Conservation (phyloP, 192 early-diverging fungal species). For the Diversispora epigaea region DNA sequence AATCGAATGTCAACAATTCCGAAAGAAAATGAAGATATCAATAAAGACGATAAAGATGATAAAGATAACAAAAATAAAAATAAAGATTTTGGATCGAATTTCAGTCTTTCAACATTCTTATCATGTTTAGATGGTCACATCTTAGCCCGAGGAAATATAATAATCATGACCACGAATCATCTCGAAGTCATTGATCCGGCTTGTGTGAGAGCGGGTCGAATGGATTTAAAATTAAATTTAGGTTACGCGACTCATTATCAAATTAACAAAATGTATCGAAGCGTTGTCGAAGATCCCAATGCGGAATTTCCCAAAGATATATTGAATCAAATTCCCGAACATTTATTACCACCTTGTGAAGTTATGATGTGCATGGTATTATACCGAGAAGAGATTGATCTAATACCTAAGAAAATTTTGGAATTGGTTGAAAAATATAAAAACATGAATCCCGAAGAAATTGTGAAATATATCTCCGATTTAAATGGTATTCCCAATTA, state of each 20-base stretch:
- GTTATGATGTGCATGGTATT: conserved; percentile 62
- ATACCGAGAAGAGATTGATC: conserved; percentile 37
- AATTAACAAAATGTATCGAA: conserved; percentile 50
- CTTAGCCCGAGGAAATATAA: conserved; percentile 52
- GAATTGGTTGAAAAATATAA: conserved; percentile 30
- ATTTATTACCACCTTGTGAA: conserved; percentile 61
- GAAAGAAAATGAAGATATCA: neutral
- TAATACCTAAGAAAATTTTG: conserved; percentile 34
- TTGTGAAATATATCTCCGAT: neutral
- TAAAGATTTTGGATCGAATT: neutral
- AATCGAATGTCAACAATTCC: neutral
- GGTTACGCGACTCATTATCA: conserved; percentile 63
- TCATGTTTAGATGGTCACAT: conserved; percentile 64
- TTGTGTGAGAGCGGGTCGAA: conserved; percentile 56
- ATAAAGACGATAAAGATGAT: neutral
- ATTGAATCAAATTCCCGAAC: conserved; percentile 43
- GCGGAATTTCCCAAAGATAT: conserved; percentile 34
- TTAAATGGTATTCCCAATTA: no score
- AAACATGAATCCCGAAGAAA: conserved; percentile 13
- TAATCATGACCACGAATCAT: conserved; percentile 70
- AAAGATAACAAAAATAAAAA: neutral
- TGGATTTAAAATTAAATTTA: conserved; percentile 64
- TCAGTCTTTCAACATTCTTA: conserved; percentile 51
- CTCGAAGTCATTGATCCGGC: conserved; percentile 63
- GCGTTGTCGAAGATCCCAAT: conserved; percentile 41